Evolutionary conservation across 2,329 filamentous ascomycete species (phyloP), one percentile per base, ranked within the genome.

Genomic region (Dactylellina leptospora): DNA sequence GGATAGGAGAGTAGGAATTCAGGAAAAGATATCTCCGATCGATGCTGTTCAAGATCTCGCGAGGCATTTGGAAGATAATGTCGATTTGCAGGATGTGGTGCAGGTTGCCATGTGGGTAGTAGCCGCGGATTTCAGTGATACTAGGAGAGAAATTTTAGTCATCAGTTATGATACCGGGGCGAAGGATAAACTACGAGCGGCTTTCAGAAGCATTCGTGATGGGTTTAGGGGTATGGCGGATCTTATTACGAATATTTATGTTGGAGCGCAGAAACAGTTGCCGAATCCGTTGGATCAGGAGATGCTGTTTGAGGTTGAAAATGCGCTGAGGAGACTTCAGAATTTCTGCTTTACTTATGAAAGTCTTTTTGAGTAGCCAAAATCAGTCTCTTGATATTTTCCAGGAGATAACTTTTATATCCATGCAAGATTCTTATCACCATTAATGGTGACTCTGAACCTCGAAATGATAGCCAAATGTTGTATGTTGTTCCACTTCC

Each of bases 61-160:
- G 1, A 6, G 22, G 1, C n/a, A 58, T 8, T 18, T 71, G 0
- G 9, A 23, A 6, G 8, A 42, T 1, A 45, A 20, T 16, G 23
- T 70, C 4, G 64, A 70, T 16, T 30, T 70, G 8, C 33, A 50
- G 2, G 48, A 61, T 20, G n/a, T 51, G 4, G 20, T 50, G 13
- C 18, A 47, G 10, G 50, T 71, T 8, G 66, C 66, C 10, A 56
- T 50, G 44, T 71, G 66, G 66, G 42, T 50, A 2, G 13, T 62
- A 5, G 50, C 48, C 20, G 51, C 25, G 3, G 33, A 45, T 10
- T 13, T 42, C 38, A 38, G 16, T 11, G 20, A 20, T 20, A n/a
- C 53, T 1, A n/a, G n/a, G n/a, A n/a, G n/a, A n/a, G n/a, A n/a
- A n/a, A n/a, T n/a, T n/a, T n/a, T n/a, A n/a, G n/a, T n/a, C n/a